phyloP scores from a whole-genome alignment of 345 rosid genomes.

The Populus simonii region DNA sequence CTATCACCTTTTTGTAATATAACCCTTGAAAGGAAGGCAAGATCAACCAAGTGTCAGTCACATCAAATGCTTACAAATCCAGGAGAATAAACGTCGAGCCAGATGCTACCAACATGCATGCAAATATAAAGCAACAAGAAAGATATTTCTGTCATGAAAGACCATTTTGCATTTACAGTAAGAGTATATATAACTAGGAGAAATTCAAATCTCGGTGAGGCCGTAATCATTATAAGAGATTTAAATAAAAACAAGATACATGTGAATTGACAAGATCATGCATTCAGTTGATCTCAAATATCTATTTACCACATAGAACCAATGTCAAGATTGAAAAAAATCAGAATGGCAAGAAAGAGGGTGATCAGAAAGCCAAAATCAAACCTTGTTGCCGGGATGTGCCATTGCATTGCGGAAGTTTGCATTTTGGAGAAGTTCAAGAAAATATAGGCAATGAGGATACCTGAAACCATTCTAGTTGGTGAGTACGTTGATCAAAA shows the following conservation, averaged over 20 bases:
- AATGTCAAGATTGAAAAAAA: neutral
- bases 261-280: neutral
- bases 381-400: conserved; percentile 93
- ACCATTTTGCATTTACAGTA: neutral
- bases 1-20: too few species aligned
- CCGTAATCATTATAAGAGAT: neutral
- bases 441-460: conserved; percentile 91
- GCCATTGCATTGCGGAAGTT: conserved; percentile 95
- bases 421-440: conserved; percentile 92
- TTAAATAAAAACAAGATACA: neutral
- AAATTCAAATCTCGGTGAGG: neutral
- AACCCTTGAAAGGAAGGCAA: too few species aligned
- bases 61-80: neutral
- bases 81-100: neutral
- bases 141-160: neutral
- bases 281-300: neutral
- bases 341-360: conserved; percentile 9
- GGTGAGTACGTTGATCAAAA: conserved; percentile 18
- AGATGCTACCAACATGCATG: neutral
- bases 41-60: neutral
- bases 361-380: conserved; percentile 3
- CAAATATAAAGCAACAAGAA: neutral
- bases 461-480: conserved; percentile 59
- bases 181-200: neutral
- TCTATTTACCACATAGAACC: neutral